phyloP scores from a whole-genome alignment of 306 rosid genomes.

The Dalbergia cultrata region DNA sequence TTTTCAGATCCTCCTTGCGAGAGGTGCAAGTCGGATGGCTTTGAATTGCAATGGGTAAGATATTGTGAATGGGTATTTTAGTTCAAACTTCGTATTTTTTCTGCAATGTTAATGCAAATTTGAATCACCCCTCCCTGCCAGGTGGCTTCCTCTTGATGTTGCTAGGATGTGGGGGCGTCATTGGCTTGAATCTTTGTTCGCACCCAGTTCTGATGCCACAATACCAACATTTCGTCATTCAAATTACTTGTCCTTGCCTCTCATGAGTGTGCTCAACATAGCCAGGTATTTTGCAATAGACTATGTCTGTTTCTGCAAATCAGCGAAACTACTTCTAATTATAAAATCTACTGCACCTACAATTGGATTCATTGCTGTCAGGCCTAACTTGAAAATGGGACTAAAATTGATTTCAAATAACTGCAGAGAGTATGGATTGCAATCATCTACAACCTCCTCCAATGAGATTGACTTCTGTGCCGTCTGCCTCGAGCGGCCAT shows the following conservation, averaged over 20 bases:
- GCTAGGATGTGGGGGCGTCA: slow-evolving; percentile 99
- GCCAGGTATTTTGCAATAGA: slow-evolving; percentile 76
- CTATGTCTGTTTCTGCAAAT: slow-evolving; percentile 21
- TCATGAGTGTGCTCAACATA: slow-evolving; percentile 87
- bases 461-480: slow-evolving; percentile 85
- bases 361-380: not conserved
- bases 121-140: slow-evolving; percentile 45
- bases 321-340: not conserved
- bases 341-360: slow-evolving; percentile 19
- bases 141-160: slow-evolving; percentile 98
- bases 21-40: slow-evolving; percentile 83
- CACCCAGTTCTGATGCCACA: slow-evolving; percentile 75
- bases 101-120: slow-evolving; percentile 19
- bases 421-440: slow-evolving; percentile 85
- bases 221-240: slow-evolving; percentile 74
- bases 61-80: slow-evolving; percentile 21
- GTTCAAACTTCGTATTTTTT: slow-evolving; percentile 17
- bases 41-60: slow-evolving; percentile 96
- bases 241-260: slow-evolving; percentile 88
- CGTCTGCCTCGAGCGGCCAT: slow-evolving; percentile 90
- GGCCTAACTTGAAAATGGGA: slow-evolving; percentile 24
- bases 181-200: slow-evolving; percentile 87
- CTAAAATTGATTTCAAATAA: slow-evolving; percentile 50
- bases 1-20: slow-evolving; percentile 83
- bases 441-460: slow-evolving; percentile 63